Conservation (phyloP, 2,329 filamentous ascomycete species). For the Xylariaceae sp. region DNA sequence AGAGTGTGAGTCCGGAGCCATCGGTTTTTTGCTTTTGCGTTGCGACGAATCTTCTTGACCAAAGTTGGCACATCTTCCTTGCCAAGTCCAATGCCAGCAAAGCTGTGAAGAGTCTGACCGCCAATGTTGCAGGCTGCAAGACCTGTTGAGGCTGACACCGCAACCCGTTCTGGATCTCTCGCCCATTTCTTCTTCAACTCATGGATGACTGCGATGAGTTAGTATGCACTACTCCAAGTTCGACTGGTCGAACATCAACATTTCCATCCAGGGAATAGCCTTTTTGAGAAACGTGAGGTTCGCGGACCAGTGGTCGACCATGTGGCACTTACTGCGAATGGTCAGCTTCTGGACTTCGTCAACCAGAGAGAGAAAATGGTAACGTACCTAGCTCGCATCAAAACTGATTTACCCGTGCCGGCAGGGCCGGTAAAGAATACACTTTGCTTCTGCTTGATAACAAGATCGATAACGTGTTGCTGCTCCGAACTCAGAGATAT, state of each 20-base stretch:
- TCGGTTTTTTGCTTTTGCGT: conserved; percentile 80
- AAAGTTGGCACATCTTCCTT: conserved; percentile 81
- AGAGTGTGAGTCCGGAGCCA: conserved; percentile 88
- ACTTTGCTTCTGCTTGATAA: conserved; percentile 76
- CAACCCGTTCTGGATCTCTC: conserved; percentile 77
- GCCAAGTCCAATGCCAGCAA: conserved; percentile 89
- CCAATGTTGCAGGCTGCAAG: conserved; percentile 96
- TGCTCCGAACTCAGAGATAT: conserved; percentile 85
- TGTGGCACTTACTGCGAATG: too few species aligned
- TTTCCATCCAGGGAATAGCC: too few species aligned
- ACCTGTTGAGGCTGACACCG: conserved; percentile 93
- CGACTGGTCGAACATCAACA: too few species aligned
- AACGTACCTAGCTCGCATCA: conserved; percentile 70
- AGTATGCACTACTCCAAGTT: too few species aligned
- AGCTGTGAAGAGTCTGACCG: conserved; percentile 93
- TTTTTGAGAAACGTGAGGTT: too few species aligned
- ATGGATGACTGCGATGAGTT: conserved; percentile 56
- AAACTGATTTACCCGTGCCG: conserved; percentile 92
- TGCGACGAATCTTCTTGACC: conserved; percentile 86
- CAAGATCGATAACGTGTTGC: conserved; percentile 75
- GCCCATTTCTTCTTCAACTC: conserved; percentile 74
- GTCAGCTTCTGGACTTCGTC: too few species aligned
- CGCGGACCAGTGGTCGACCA: too few species aligned
- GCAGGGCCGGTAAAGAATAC: conserved; percentile 98
- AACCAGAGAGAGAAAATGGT: too few species aligned